These are phyloP conservation scores for Lycium barbarum DNA, from an alignment of 257 asterid species.

Conservation along the genomic window DNA sequence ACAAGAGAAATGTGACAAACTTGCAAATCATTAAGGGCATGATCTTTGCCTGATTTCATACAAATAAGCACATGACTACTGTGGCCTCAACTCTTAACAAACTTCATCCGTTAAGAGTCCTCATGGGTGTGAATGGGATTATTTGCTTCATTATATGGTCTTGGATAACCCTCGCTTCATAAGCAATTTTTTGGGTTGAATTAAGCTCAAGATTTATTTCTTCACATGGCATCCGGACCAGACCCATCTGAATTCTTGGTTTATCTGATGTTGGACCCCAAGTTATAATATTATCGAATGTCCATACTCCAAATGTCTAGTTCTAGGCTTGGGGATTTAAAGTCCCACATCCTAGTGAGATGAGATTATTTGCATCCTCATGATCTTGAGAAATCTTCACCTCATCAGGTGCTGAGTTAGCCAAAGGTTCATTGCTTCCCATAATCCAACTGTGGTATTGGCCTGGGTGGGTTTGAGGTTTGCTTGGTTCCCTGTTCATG, in stretches of 20 bases:
- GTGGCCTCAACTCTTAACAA: background rate
- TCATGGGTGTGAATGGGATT: background rate
- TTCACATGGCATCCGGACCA: background rate
- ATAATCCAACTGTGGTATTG: background rate
- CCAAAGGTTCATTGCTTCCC: background rate
- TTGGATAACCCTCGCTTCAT: background rate
- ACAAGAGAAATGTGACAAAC: background rate
- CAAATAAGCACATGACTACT: background rate
- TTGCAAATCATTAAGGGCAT: slow-evolving; percentile 1
- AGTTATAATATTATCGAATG: no score
- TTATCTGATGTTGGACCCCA: background rate
- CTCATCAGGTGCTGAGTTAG: background rate
- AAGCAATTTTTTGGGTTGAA: background rate
- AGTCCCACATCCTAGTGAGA: background rate
- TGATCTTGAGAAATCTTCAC: background rate
- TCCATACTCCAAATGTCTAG: background rate
- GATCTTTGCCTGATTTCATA: background rate
- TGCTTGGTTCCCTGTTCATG: slow-evolving; percentile 20
- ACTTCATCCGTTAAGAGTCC: background rate
- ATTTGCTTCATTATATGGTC: background rate
- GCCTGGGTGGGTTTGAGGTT: background rate
- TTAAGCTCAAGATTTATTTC: background rate
- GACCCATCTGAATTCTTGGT: background rate
- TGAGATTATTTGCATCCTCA: background rate
- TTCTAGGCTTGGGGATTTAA: background rate